phyloP scores from a whole-genome alignment of 2,329 filamentous ascomycete genomes.

The Pezicula rhizophila region DNA sequence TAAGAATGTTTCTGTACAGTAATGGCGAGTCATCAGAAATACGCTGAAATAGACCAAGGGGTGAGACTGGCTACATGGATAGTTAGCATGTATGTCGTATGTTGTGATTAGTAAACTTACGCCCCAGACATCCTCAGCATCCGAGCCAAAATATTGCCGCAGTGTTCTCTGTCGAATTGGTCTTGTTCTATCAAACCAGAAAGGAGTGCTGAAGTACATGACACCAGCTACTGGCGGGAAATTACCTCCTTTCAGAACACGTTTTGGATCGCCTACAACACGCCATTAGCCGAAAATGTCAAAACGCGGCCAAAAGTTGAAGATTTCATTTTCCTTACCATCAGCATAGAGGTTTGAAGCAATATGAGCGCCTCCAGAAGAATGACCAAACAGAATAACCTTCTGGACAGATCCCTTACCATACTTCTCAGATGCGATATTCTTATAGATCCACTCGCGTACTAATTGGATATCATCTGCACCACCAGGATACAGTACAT shows the following conservation, averaged over 20 bases:
- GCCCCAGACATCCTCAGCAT: constrained; percentile 1
- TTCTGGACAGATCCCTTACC: not conserved
- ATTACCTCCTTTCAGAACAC: not conserved
- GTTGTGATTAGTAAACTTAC: not conserved
- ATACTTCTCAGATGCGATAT: not conserved
- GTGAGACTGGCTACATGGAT: not conserved
- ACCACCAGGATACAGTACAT: not conserved
- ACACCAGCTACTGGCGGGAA: not conserved
- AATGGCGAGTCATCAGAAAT: not conserved
- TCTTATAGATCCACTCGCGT: not conserved
- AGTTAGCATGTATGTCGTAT: not conserved
- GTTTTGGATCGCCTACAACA: not conserved
- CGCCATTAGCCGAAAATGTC: not conserved
- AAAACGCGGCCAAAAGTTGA: not conserved
- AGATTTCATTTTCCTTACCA: not conserved
- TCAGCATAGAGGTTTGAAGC: not conserved
- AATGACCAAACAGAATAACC: not conserved
- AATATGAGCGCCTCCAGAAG: not conserved
- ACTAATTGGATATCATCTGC: constrained; percentile 1
- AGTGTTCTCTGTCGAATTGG: constrained; percentile 1
- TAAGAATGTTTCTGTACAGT: not conserved
- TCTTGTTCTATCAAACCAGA: not conserved
- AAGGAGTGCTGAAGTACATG: not conserved
- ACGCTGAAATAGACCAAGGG: not conserved
- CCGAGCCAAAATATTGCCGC: constrained; percentile 1